A percentile compares a stretch with the other conserved stretches of the same genome.
phyloP scores from a whole-genome alignment of 495 filamentous ascomycete genomes.

The Podospora pseudoanserina region DNA sequence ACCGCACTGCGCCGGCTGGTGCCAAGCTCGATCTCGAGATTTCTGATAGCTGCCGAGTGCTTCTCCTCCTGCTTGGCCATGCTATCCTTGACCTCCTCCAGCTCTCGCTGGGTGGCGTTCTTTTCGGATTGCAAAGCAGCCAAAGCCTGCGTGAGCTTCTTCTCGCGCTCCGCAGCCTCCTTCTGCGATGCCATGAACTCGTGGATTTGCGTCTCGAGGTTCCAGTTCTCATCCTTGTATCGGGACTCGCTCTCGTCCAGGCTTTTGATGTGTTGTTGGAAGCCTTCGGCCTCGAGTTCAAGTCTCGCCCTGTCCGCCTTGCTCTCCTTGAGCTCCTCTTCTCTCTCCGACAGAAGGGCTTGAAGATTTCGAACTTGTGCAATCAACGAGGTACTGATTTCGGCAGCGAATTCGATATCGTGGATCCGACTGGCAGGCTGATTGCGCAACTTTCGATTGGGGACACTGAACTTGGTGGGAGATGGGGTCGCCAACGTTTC shows the following conservation, averaged over 20 bases:
- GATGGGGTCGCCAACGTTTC: conserved; percentile 81
- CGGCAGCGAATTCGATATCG: conserved; percentile 94
- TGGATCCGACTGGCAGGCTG: conserved; percentile 80
- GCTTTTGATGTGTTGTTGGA: conserved; percentile 70
- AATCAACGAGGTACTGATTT: conserved; percentile 87
- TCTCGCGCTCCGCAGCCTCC: conserved; percentile 74
- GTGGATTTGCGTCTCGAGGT: conserved; percentile 82
- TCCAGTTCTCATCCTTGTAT: conserved; percentile 98
- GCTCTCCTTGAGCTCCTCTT: conserved; percentile 73
- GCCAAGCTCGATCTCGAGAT: conserved; percentile 82
- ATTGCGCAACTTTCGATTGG: conserved; percentile 80
- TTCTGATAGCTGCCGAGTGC: conserved; percentile 66
- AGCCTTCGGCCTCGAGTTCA: conserved; percentile 75
- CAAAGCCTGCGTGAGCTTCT: conserved; percentile 68
- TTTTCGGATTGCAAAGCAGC: conserved; percentile 70
- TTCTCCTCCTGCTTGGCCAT: conserved; percentile 80
- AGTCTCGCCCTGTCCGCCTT: conserved; percentile 71
- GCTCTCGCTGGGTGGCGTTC: conserved; percentile 67
- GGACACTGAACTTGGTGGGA: conserved; percentile 84
- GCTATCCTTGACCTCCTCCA: conserved; percentile 79
- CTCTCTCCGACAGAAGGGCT: conserved; percentile 73
- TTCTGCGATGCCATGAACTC: conserved; percentile 66
- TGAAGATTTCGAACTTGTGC: conserved; percentile 87
- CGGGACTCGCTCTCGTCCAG: conserved; percentile 91
- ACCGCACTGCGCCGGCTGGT: conserved; percentile 70